Evolutionary conservation across 208 protist genomes (phyloP).

Genomic region (Angomonas deanei): DNA sequence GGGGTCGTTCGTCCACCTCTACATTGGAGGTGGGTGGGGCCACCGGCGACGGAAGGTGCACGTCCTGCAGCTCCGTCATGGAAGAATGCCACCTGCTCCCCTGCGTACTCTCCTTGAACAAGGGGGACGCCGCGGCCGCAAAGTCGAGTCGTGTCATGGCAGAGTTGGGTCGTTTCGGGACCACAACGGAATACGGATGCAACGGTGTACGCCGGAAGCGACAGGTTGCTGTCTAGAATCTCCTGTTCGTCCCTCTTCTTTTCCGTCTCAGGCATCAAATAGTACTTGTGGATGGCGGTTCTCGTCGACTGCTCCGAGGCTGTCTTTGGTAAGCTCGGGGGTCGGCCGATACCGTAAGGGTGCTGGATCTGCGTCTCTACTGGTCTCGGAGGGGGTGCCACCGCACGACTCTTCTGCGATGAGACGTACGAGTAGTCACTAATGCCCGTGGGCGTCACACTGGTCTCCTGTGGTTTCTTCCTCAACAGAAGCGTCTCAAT

Average conservation of each 20-base stretch:
- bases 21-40: background rate
- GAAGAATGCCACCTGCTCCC: no score
- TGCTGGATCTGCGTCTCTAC: background rate
- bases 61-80: no score
- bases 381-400: no score
- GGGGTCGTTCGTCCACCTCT: background rate
- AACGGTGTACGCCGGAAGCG: no score
- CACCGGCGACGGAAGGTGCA: no score
- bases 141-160: no score
- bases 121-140: no score
- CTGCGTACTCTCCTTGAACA: no score
- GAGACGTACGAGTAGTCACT: no score
- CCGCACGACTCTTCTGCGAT: no score
- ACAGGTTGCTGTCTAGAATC: background rate
- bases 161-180: no score
- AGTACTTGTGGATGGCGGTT: background rate
- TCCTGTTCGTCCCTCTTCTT: background rate
- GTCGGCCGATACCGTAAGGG: background rate
- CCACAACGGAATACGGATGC: no score
- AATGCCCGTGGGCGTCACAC: background rate
- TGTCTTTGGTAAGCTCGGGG: background rate
- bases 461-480: background rate
- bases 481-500: background rate
- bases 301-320: background rate
- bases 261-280: background rate